Conservation (phyloP, 2,329 filamentous ascomycete species). For the Capronia coronata region DNA sequence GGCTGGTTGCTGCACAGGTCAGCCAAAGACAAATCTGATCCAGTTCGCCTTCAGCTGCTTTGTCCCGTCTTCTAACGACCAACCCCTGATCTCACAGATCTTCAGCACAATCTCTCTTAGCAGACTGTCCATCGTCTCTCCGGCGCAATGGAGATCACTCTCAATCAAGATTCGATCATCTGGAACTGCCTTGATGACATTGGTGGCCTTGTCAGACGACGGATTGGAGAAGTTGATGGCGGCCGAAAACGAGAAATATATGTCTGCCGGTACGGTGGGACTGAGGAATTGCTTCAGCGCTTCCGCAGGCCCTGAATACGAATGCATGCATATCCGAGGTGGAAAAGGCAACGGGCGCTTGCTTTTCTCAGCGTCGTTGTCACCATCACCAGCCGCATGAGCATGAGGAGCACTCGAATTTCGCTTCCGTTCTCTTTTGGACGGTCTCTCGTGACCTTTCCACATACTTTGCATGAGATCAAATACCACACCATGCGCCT, state of each 20-base stretch:
- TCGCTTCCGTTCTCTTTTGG: constrained; percentile 43
- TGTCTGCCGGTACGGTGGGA: constrained; percentile 61
- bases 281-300: constrained; percentile 72
- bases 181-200: constrained; percentile 66
- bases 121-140: constrained; percentile 68
- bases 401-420: constrained; percentile 33
- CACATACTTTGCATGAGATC: constrained; percentile 52
- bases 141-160: constrained; percentile 82
- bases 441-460: constrained; percentile 52
- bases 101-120: constrained; percentile 69
- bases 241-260: constrained; percentile 85
- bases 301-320: constrained; percentile 73
- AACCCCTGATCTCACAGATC: constrained; percentile 71
- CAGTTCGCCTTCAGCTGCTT: constrained; percentile 66
- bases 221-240: constrained; percentile 67
- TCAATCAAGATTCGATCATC: constrained; percentile 76
- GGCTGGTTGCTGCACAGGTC: too few relatives aligned
- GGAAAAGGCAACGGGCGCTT: constrained; percentile 60
- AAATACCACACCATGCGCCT: constrained; percentile 54
- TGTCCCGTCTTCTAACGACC: constrained; percentile 67
- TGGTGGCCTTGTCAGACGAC: constrained; percentile 51
- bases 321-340: constrained; percentile 86
- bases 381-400: constrained; percentile 30
- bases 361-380: constrained; percentile 21
- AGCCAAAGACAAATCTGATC: constrained; percentile 65